Evolutionary conservation across 768 basidiomycete species (phyloP), one percentile per base, ranked within the genome.

Genomic region (Jaapia argillacea): DNA sequence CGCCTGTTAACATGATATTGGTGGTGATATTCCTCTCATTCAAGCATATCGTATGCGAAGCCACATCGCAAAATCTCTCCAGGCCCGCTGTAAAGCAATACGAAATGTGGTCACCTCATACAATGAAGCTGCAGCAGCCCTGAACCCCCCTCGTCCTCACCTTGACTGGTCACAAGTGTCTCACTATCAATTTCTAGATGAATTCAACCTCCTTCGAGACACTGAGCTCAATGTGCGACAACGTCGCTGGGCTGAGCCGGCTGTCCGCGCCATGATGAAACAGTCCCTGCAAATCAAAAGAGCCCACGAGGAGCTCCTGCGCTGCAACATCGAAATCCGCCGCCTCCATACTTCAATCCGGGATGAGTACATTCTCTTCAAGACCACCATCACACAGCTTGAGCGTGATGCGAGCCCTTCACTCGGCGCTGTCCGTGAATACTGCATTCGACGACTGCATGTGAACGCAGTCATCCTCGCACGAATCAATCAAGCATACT

Each of bases 1-100:
- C 36, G 16, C 18, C 13, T 10, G 28, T 16, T 16, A 33, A 33
- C 41, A 5, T 16, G 12, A 14, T n/a, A 40, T 25, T n/a, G n/a
- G 31, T 21, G 6, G 3, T 38, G 4, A n/a, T 31, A 24, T 23
- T 33, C 36, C 22, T 13, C 39, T 7, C n/a, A 25, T 46, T n/a
- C 20, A 44, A 64, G 59, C 49, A 4, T 64, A 62, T 44, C 51
- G 51, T 5, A 49, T 59, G 47, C 54, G 61, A 6, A 55, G 51
- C 1, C 59, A 62, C 28, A 56, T 64, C 22, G 50, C 58, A 4
- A 60, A 60, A 42, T 51, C 55, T 1, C 49, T 65, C 1, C 57
- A 62, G 44, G 45, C 39, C 2, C 50, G 56, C 2, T 49, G 53
- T 36, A 48, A 51, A 23, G 49, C 56, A 1, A 60, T 59, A 16